These are phyloP conservation scores for Sporothrix phasma DNA, from an alignment of 2,329 filamentous ascomycete species.

Conservation along the genomic window DNA sequence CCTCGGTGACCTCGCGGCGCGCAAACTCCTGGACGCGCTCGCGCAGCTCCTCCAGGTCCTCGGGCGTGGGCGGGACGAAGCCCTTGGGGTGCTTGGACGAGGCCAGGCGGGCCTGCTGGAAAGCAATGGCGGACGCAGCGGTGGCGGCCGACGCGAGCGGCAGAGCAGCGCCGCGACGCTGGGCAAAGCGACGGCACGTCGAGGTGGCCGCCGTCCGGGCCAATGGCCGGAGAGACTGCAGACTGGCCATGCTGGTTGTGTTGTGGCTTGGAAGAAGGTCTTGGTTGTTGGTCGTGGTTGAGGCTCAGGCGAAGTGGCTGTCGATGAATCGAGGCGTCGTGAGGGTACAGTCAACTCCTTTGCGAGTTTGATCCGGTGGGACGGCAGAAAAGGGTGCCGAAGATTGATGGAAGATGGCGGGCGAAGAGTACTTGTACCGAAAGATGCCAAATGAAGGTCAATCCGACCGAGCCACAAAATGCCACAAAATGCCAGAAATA, in stretches of 20 bases:
- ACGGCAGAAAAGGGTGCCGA: neutral
- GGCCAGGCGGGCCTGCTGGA: slow-evolving; percentile 31
- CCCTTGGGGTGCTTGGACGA: slow-evolving; percentile 54
- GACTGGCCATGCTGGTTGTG: slow-evolving; percentile 30
- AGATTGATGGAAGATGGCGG: too few species aligned
- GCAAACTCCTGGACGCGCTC: slow-evolving; percentile 84
- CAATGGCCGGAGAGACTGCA: slow-evolving; percentile 28
- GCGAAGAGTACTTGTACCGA: neutral
- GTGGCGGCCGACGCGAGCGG: neutral
- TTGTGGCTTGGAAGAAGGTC: too few species aligned
- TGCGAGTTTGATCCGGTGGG: neutral
- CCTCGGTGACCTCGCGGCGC: slow-evolving; percentile 74
- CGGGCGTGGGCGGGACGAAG: slow-evolving; percentile 57
- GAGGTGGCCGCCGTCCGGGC: slow-evolving; percentile 20
- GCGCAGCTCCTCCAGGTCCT: slow-evolving; percentile 70
- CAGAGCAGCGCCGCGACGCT: neutral
- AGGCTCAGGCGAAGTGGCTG: neutral
- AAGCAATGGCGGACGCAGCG: neutral
- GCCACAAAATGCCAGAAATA: neutral
- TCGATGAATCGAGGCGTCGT: neutral
- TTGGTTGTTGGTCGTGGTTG: neutral
- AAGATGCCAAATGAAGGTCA: neutral
- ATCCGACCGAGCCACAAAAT: neutral
- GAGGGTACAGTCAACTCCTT: neutral
- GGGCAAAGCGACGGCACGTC: neutral